Evolutionary conservation across 345 rosid genomes (phyloP).

Genomic region (Linum usitatissimum): DNA sequence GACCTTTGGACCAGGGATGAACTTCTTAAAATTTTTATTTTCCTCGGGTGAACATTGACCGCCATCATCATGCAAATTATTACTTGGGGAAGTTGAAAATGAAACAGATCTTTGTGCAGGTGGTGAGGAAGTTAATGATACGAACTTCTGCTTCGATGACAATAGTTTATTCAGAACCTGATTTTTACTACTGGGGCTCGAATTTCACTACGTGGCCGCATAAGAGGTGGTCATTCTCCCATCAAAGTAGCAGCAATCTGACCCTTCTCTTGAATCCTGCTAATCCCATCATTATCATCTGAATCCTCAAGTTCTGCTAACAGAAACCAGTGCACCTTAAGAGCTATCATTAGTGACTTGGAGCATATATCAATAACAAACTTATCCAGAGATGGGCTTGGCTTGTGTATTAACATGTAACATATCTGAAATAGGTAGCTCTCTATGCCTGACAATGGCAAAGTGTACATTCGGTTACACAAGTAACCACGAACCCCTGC

Average conservation of each 20-base stretch:
- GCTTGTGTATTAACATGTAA: conserved; percentile 91
- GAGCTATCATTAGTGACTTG: conserved; percentile 70
- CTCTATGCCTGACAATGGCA: conserved; percentile 82
- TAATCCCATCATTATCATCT: conserved; percentile 91
- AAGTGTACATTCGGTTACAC: conserved; percentile 95
- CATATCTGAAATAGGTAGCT: conserved; percentile 92
- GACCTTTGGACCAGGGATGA: conserved; percentile 86
- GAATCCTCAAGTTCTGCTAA: conserved; percentile 93
- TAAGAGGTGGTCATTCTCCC: conserved; percentile 89
- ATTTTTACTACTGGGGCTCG: conserved; percentile 80
- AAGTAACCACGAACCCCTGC: conserved; percentile 89
- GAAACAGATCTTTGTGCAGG: conserved; percentile 58
- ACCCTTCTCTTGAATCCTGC: conserved; percentile 96
- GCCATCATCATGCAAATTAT: conserved; percentile 51
- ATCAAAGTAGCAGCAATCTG: conserved; percentile 91
- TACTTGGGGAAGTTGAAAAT: conserved; percentile 54
- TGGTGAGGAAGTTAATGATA: conserved; percentile 75
- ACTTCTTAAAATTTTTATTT: conserved; percentile 74
- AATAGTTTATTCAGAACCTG: conserved; percentile 73
- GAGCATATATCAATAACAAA: conserved; percentile 86
- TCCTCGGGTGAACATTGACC: conserved; percentile 61
- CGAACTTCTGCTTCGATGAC: conserved; percentile 79
- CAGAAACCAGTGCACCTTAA: conserved; percentile 98
- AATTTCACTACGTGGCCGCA: conserved; percentile 37
- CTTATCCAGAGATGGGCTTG: conserved; percentile 97